Evolutionary conservation across 805 yeast species (phyloP), one percentile per base, ranked within the genome.

Genomic region (Candida ortonii): DNA sequence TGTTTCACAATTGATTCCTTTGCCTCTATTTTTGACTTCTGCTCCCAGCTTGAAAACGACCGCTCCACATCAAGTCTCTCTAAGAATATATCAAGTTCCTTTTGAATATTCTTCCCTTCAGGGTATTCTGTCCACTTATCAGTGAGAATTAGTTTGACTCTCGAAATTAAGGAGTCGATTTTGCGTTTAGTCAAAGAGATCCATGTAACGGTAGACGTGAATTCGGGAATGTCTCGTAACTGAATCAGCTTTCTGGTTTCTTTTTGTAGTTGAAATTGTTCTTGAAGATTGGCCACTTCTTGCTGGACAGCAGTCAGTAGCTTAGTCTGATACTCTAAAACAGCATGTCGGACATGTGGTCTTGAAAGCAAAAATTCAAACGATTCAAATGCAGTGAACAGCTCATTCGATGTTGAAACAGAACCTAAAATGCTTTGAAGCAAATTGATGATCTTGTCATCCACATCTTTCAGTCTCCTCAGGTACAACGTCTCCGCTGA

Each of bases 91-190:
- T 53, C 46, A 16, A 75, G 66, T 39, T 76, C 84, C 2, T 63
- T 54, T 8, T 70, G 62, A 1, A 90, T 71, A 41, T 70, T 73
- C 33, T 68, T 71, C 0, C 96, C 96, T 33, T 80, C 87, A 2
- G 80, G 71, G 38, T 74, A 76, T 7, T 66, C 59, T 14, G 55
- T 60, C 89, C 89, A 82, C 6, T 76, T 76, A 12, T 64, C 50
- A 0, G 88, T 84, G 6, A 82, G 58, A 4, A 80, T 65, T 9
- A 66, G 54, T 27, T 72, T 76, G 6, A 80, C 56, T 19, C 76
- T 64, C 4, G 53, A 45, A 20, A 66, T 48, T n/a, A 78, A 52
- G 16, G 58, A 54, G 3, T 59, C 55, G 3, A 79, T 49, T 30
- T 71, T 72, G 16, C 55, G 43, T 22, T 64, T 67, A 3, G 77